Evolutionary conservation across 139 green algal species (phyloP).

Genomic region (Closterium sp.): DNA sequence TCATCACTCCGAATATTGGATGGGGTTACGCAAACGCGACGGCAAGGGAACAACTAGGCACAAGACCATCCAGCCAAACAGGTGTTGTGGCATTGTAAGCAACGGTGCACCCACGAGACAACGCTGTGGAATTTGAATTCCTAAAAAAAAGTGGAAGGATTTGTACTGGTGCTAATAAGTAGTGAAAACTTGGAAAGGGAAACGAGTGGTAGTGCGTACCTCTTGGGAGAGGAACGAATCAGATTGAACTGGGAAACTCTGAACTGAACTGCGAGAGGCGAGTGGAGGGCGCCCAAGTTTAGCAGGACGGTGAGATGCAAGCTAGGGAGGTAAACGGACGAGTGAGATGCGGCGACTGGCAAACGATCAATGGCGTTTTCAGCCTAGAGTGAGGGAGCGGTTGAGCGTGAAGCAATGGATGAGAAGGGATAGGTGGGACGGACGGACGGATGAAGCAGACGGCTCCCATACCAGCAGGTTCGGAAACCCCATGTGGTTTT

Average conservation of each 20-base stretch:
- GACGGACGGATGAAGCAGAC: not conserved
- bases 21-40: too few species aligned
- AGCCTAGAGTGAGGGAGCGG: not conserved
- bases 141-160: not conserved
- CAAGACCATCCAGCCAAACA: not conserved
- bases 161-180: not conserved
- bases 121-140: too few species aligned
- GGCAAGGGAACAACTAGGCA: too few species aligned
- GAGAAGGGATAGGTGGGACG: not conserved
- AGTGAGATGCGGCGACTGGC: not conserved
- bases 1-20: too few species aligned
- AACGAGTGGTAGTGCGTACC: not conserved
- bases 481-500: not conserved
- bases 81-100: not conserved
- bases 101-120: not conserved
- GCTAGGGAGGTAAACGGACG: not conserved
- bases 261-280: not conserved
- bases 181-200: not conserved
- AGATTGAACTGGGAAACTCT: not conserved
- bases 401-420: not conserved
- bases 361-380: not conserved
- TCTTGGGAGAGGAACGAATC: not conserved
- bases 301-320: not conserved
- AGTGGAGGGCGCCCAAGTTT: not conserved
- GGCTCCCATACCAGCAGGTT: not conserved